phyloP scores from a whole-genome alignment of 495 filamentous ascomycete species.

The Emericellopsis terricola region DNA sequence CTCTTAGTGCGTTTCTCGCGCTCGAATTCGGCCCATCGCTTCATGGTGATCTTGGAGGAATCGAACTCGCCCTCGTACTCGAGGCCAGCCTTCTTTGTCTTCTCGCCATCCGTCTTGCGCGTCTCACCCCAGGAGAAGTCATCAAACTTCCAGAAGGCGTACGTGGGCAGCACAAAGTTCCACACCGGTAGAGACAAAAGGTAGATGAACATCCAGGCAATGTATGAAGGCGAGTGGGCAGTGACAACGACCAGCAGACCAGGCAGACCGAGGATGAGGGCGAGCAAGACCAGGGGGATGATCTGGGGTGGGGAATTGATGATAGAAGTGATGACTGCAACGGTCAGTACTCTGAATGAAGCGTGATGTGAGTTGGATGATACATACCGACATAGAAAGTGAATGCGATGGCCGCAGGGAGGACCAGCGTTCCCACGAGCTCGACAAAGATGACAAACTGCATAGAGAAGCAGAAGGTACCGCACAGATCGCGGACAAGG shows the following conservation, averaged over 20 bases:
- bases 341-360: not conserved
- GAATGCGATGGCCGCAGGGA: constrained; percentile 91
- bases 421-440: constrained; percentile 80
- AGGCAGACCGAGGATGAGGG: constrained; percentile 81
- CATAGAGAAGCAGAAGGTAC: constrained; percentile 99
- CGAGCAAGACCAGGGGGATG: constrained; percentile 83
- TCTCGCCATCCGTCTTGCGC: constrained; percentile 83
- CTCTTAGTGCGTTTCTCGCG: constrained; percentile 22
- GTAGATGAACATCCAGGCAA: constrained; percentile 95
- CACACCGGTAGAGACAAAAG: constrained; percentile 85
- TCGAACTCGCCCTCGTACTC: constrained; percentile 94
- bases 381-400: constrained; percentile 84
- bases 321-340: constrained; percentile 67
- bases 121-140: constrained; percentile 99
- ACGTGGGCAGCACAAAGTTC: constrained; percentile 91
- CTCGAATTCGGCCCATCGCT: constrained; percentile 94
- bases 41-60: constrained; percentile 96
- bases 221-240: constrained; percentile 85
- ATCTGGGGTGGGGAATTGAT: constrained; percentile 66
- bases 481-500: constrained; percentile 87
- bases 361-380: not conserved
- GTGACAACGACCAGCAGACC: constrained; percentile 88
- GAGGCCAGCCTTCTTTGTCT: constrained; percentile 57
- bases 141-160: constrained; percentile 99
- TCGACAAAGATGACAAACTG: constrained; percentile 97